A percentile compares a stretch with the other conserved stretches of the same genome.
Evolutionary conservation across 345 rosid genomes (phyloP).

Genomic region (Trapa incisa): DNA sequence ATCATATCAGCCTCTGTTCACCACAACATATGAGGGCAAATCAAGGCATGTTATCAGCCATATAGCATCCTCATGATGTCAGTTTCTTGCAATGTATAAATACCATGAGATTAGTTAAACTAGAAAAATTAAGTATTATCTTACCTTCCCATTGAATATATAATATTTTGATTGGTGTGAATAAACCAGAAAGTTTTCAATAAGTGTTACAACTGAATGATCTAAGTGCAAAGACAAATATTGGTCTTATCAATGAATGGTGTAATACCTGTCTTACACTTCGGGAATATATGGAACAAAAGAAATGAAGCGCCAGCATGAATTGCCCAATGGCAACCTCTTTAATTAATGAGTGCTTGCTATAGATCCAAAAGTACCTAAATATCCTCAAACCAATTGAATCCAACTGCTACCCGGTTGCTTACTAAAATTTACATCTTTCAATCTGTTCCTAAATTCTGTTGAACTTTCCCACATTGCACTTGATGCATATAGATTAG

Average conservation of each 20-base stretch:
- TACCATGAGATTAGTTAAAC: background rate
- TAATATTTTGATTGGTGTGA: background rate
- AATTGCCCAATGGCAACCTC: constrained; percentile 1
- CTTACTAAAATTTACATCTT: constrained; percentile 5
- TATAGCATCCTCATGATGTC: constrained; percentile 35
- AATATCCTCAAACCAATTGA: constrained; percentile 1
- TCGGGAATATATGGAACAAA: background rate
- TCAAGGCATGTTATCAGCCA: constrained; percentile 28
- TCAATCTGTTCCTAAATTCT: constrained; percentile 4
- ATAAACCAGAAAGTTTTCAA: background rate
- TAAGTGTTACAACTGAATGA: background rate
- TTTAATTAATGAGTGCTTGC: background rate
- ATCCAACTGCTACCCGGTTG: constrained; percentile 8
- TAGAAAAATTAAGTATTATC: background rate
- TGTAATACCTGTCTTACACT: background rate
- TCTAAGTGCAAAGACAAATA: background rate
- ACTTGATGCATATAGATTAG: constrained; percentile 7
- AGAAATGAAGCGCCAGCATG: background rate
- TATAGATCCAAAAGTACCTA: background rate
- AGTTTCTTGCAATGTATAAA: constrained; percentile 2
- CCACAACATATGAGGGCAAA: constrained; percentile 54
- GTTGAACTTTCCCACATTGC: constrained; percentile 4
- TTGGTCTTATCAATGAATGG: background rate
- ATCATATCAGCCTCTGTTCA: constrained; percentile 39
- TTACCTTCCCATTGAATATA: background rate